These are phyloP conservation scores for Ceratorhiza oryzae-sativae DNA, from an alignment of 1,284 basidiomycete genomes.

Conservation along the genomic window DNA sequence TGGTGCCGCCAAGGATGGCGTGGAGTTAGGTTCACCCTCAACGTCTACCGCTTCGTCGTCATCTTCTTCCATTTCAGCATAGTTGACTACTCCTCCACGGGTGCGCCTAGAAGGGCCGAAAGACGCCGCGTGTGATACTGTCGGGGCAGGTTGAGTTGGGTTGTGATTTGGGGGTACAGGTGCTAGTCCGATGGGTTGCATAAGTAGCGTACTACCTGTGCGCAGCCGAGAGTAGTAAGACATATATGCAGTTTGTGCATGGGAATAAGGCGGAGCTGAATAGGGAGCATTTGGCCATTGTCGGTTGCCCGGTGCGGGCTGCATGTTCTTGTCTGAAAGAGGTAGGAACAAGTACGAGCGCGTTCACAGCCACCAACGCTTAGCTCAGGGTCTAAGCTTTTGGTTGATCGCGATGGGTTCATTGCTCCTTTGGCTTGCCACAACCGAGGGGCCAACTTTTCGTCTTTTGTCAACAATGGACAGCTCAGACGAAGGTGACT, in stretches of 20 bases:
- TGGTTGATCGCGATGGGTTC: slow-evolving; percentile 21
- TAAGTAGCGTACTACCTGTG: slow-evolving; percentile 88
- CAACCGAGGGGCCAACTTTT: slow-evolving; percentile 15
- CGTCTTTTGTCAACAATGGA: slow-evolving; percentile 1
- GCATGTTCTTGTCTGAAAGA: slow-evolving; percentile 22
- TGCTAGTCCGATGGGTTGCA: slow-evolving; percentile 78
- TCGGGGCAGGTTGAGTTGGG: slow-evolving; percentile 35
- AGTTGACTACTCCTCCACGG: slow-evolving; percentile 78
- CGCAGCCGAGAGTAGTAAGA: slow-evolving; percentile 91
- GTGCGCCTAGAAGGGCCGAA: slow-evolving; percentile 50
- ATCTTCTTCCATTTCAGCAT: slow-evolving; percentile 74
- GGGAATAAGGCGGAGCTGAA: slow-evolving; percentile 17
- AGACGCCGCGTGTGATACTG: slow-evolving; percentile 28
- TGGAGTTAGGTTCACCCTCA: slow-evolving; percentile 39
- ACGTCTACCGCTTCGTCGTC: slow-evolving; percentile 42
- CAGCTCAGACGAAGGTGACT: slow-evolving; percentile 27
- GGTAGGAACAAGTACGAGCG: background rate
- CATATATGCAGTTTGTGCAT: slow-evolving; percentile 75
- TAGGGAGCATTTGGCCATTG: slow-evolving; percentile 25
- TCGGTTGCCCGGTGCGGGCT: slow-evolving; percentile 7
- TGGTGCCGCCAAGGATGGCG: slow-evolving; percentile 43
- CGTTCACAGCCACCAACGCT: slow-evolving; percentile 29
- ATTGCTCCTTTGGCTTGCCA: slow-evolving; percentile 21
- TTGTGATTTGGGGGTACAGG: slow-evolving; percentile 46
- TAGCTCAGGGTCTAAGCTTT: slow-evolving; percentile 24